These are phyloP conservation scores for Corymbia citriodora DNA, from an alignment of 441 rosid species.

Conservation along the genomic window DNA sequence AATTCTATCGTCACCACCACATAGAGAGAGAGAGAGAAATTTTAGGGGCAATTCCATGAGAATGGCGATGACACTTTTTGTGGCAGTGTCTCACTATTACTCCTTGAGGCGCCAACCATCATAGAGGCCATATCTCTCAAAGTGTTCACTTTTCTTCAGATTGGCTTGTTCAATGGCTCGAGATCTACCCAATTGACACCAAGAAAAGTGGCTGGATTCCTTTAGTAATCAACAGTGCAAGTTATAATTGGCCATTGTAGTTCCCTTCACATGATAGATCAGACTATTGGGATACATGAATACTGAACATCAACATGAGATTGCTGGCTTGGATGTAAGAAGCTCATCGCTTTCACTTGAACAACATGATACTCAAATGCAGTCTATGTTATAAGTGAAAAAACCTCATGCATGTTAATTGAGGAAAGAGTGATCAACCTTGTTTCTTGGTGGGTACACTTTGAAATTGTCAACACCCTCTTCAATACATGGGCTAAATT, in stretches of 20 bases:
- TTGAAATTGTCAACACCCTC: no score
- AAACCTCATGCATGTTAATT: no score
- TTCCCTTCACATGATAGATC: neutral
- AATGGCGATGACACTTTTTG: neutral
- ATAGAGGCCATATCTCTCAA: neutral
- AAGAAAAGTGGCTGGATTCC: neutral
- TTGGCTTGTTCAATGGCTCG: neutral
- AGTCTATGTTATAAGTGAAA: no score
- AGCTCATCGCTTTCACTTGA: neutral
- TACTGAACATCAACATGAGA: neutral
- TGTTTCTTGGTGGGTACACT: no score
- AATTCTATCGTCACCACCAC: neutral
- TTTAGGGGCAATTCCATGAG: neutral
- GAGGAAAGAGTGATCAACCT: no score
- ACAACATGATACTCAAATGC: no score
- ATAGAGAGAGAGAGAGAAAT: neutral
- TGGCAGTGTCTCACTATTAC: neutral
- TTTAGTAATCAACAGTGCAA: neutral
- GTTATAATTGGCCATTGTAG: neutral
- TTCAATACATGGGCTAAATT: no score
- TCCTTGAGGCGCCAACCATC: neutral
- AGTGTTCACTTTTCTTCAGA: neutral
- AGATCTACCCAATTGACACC: neutral
- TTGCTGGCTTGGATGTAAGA: neutral
- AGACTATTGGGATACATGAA: neutral